Conservation (phyloP, 257 asterid genomes). For the Jacaranda copaia region DNA sequence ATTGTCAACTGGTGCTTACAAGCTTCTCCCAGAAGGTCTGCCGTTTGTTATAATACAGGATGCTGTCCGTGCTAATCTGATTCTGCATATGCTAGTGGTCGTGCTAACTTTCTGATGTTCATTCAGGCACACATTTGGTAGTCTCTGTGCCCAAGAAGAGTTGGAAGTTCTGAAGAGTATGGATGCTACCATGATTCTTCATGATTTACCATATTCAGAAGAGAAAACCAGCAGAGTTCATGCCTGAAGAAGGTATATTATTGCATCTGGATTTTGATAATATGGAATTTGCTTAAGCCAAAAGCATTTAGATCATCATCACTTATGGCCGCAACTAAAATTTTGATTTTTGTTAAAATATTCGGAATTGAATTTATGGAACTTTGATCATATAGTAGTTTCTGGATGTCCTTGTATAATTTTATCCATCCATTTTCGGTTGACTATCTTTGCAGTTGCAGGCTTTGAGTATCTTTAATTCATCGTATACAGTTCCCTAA, state of each 20-base stretch:
- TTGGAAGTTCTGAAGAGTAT: neutral
- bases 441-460: neutral
- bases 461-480: slow-evolving; percentile 8
- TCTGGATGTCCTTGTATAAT: neutral
- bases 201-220: neutral
- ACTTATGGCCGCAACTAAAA: neutral
- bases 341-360: too few species aligned
- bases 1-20: slow-evolving; percentile 3
- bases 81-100: neutral
- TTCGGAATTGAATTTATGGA: too few species aligned
- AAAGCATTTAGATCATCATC: neutral
- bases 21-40: slow-evolving; percentile 1
- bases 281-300: neutral
- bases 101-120: neutral
- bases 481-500: neutral
- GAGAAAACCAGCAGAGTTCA: slow-evolving; percentile 2
- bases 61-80: neutral
- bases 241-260: neutral
- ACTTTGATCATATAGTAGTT: too few species aligned
- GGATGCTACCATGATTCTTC: neutral
- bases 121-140: neutral
- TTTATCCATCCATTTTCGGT: neutral
- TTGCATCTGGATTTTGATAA: neutral
- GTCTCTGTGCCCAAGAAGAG: neutral
- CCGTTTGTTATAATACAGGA: neutral